phyloP scores from a whole-genome alignment of 106 monocot species.

The Acorus calamus region DNA sequence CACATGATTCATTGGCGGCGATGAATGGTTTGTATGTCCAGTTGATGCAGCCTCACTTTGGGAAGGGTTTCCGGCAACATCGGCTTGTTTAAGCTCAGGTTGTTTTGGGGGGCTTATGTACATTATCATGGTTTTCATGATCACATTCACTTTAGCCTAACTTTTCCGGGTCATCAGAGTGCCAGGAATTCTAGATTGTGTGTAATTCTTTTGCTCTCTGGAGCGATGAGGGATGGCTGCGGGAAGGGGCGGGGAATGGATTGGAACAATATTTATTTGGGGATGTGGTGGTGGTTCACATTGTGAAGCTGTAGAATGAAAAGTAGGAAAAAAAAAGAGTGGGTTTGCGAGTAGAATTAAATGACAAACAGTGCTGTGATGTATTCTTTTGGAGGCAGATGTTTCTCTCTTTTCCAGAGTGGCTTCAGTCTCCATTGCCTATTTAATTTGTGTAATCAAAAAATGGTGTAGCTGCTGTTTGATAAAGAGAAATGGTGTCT shows the following conservation, averaged over 20 bases:
- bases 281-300: conserved; percentile 13
- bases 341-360: neutral
- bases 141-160: conserved; percentile 22
- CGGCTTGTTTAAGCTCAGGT: conserved; percentile 44
- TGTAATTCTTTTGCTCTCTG: neutral
- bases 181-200: neutral
- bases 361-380: neutral
- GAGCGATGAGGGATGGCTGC: neutral
- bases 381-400: conserved; percentile 37
- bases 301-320: conserved; percentile 15
- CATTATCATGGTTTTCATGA: conserved; percentile 12
- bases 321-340: conserved; percentile 2
- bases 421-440: too few species aligned
- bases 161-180: neutral
- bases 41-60: conserved; percentile 97
- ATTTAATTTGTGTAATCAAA: too few species aligned
- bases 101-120: conserved; percentile 25
- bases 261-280: conserved; percentile 11
- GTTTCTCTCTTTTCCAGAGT: too few species aligned
- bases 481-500: too few species aligned
- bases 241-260: conserved; percentile 5
- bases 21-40: conserved; percentile 88
- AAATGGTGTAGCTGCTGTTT: too few species aligned
- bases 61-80: conserved; percentile 74
- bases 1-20: conserved; percentile 73